phyloP scores from a whole-genome alignment of 441 rosid species.

The Populus hybrid region DNA sequence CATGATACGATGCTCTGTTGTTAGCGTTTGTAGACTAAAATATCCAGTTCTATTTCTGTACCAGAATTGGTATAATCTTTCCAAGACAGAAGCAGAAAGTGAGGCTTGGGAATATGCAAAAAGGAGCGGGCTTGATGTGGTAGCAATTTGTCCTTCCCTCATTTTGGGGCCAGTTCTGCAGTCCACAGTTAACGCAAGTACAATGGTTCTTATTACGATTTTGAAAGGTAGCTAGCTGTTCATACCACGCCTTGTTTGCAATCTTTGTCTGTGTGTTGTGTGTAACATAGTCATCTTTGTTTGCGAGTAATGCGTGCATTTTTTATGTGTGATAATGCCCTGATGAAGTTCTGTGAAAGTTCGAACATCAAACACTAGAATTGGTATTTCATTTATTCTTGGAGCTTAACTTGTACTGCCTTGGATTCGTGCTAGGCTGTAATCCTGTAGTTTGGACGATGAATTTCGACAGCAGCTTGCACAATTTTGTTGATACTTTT shows the following conservation, averaged over 20 bases:
- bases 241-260: background rate
- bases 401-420: no score
- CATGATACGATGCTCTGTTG: background rate
- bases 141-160: constrained; percentile 44
- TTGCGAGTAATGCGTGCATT: no score
- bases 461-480: background rate
- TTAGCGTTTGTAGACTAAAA: background rate
- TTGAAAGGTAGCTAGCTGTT: constrained; percentile 14
- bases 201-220: constrained; percentile 39
- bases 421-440: background rate
- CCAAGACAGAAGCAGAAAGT: constrained; percentile 67
- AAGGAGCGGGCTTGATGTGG: constrained; percentile 61
- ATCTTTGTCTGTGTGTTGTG: no score
- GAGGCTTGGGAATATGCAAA: constrained; percentile 56
- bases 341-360: no score
- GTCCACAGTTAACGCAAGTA: constrained; percentile 57
- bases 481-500: background rate
- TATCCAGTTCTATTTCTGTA: background rate
- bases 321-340: no score
- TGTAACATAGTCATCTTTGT: no score
- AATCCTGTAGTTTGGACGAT: background rate
- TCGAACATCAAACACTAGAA: no score
- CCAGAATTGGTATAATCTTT: constrained; percentile 27
- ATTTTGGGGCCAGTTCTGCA: constrained; percentile 37
- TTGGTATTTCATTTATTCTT: no score